Evolutionary conservation across 2,329 filamentous ascomycete genomes (phyloP).

Genomic region (Stachybotrys elegans): DNA sequence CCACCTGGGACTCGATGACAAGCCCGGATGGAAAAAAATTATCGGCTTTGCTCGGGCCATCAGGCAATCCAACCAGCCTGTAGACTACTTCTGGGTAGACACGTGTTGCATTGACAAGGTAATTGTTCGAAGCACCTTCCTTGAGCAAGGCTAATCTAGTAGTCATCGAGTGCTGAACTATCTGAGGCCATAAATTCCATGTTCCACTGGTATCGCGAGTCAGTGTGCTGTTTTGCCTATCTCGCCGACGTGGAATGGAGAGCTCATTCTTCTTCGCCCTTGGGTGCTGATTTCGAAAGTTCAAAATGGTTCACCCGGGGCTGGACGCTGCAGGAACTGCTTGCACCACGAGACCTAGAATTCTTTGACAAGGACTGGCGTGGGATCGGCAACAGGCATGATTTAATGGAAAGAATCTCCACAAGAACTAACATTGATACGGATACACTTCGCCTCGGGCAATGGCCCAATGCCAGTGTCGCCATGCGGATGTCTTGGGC

Average conservation of each 20-base stretch:
- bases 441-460: background rate
- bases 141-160: too few relatives aligned
- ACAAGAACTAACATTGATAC: constrained; percentile 10
- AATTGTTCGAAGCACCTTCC: too few relatives aligned
- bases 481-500: constrained; percentile 16
- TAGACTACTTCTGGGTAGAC: background rate
- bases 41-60: background rate
- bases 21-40: background rate
- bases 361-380: constrained; percentile 12
- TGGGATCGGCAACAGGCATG: constrained; percentile 7
- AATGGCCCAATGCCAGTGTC: constrained; percentile 8
- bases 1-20: background rate
- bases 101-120: constrained; percentile 3
- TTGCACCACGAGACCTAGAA: constrained; percentile 9
- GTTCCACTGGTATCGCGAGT: constrained; percentile 22
- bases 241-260: constrained; percentile 32
- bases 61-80: background rate
- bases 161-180: constrained; percentile 13
- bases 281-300: constrained; percentile 8
- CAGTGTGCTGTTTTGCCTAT: constrained; percentile 10
- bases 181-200: constrained; percentile 18
- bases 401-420: constrained; percentile 6
- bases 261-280: background rate
- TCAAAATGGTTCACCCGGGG: constrained; percentile 13
- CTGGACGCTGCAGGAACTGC: constrained; percentile 15